These are phyloP conservation scores for Botrytis galanthina DNA, from an alignment of 2,329 filamentous ascomycete genomes.

Conservation along the genomic window DNA sequence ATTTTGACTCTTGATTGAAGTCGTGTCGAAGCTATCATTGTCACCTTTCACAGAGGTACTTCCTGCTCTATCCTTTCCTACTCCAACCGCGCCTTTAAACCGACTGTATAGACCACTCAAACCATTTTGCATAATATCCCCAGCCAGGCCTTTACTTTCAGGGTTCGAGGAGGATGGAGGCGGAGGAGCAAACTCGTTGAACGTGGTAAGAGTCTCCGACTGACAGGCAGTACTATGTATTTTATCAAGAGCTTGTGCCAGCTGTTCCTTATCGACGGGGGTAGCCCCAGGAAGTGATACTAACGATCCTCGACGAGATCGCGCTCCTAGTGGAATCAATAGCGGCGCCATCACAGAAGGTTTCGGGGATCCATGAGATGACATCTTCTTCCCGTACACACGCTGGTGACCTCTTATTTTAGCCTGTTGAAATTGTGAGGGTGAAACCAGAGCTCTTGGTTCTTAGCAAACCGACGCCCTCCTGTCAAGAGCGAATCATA, in stretches of 20 bases:
- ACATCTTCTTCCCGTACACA: conserved; percentile 29
- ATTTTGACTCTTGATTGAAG: conserved; percentile 45
- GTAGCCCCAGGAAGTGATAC: conserved; percentile 48
- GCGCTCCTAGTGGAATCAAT: conserved; percentile 29
- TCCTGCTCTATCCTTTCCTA: conserved; percentile 53
- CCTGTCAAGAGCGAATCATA: conserved; percentile 6
- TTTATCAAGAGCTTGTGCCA: conserved; percentile 75
- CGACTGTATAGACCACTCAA: conserved; percentile 87
- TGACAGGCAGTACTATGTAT: conserved; percentile 89
- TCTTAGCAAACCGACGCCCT: background rate
- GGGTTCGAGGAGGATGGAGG: conserved; percentile 55
- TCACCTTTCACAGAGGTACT: conserved; percentile 41
- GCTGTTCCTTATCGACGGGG: conserved; percentile 67
- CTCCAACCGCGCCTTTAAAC: conserved; percentile 78
- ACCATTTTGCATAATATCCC: conserved; percentile 78
- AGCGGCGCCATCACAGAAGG: conserved; percentile 26
- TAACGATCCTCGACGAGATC: conserved; percentile 46
- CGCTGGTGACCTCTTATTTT: background rate
- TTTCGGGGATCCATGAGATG: conserved; percentile 34
- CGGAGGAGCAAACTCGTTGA: conserved; percentile 83
- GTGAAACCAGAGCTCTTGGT: background rate
- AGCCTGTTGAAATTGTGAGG: background rate
- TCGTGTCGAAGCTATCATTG: conserved; percentile 45
- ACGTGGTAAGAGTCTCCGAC: conserved; percentile 81
- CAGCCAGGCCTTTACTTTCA: conserved; percentile 68